These are phyloP conservation scores for Zygosaccharomyces pseudorouxii DNA, from an alignment of 805 yeast species.

Conservation along the genomic window DNA sequence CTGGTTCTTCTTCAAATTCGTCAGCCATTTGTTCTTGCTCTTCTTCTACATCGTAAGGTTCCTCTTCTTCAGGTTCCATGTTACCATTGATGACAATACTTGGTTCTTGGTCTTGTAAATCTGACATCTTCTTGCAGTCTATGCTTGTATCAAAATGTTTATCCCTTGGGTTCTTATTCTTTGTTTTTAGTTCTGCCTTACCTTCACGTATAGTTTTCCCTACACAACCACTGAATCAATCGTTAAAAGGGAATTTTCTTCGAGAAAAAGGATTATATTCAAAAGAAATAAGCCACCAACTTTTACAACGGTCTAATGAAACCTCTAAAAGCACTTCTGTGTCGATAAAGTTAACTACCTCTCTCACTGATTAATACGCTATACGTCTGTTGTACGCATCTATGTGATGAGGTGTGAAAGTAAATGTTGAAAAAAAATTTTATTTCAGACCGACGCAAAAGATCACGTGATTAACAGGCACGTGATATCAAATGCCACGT, in stretches of 20 bases:
- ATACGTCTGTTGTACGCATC: neutral
- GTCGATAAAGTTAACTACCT: neutral
- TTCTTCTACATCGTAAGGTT: constrained; percentile 40
- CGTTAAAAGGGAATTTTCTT: neutral
- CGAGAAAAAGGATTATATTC: neutral
- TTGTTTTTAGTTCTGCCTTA: neutral
- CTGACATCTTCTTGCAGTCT: constrained; percentile 47
- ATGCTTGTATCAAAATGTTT: neutral
- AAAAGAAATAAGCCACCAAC: constrained; percentile 2
- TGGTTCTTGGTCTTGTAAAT: constrained; percentile 80
- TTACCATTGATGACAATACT: constrained; percentile 72
- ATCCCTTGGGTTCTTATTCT: neutral
- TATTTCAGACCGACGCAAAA: neutral
- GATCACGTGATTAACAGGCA: neutral
- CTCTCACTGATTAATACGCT: neutral
- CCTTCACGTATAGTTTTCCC: neutral
- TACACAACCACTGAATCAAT: constrained; percentile 1
- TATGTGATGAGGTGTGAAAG: neutral
- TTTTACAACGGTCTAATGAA: neutral
- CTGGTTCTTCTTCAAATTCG: constrained; percentile 28
- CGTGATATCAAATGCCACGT: neutral
- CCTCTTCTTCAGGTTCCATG: constrained; percentile 36
- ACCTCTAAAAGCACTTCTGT: neutral
- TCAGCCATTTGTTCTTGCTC: constrained; percentile 31
- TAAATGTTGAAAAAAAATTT: neutral